phyloP scores from a whole-genome alignment of 148 eudicot species.

The Rhododendron ferrugineum region DNA sequence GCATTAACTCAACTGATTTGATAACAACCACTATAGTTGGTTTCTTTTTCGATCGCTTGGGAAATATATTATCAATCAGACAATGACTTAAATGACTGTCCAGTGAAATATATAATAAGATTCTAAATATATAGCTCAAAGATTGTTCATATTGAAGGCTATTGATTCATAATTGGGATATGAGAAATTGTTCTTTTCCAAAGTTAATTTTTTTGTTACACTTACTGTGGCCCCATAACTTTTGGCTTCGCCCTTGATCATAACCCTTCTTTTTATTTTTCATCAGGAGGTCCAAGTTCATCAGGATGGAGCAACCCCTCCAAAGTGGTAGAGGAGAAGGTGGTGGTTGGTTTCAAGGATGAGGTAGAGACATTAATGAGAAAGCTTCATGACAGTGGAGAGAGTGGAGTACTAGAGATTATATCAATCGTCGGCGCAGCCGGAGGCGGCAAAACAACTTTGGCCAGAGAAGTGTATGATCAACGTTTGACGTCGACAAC shows the following conservation, averaged over 20 bases:
- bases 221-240: neutral
- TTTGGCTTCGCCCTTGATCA: neutral
- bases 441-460: constrained; percentile 46
- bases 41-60: too few relatives aligned
- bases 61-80: too few relatives aligned
- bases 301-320: too few relatives aligned
- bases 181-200: neutral
- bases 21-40: too few relatives aligned
- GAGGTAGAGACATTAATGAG: constrained; percentile 14
- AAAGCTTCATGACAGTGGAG: constrained; percentile 7
- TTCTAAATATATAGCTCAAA: too few relatives aligned
- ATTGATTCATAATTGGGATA: neutral
- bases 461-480: constrained; percentile 17
- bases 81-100: too few relatives aligned
- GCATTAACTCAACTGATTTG: too few relatives aligned
- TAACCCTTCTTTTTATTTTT: too few relatives aligned
- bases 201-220: too few relatives aligned
- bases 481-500: constrained; percentile 6
- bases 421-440: constrained; percentile 35
- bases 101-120: too few relatives aligned
- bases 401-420: constrained; percentile 15
- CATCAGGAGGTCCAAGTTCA: too few relatives aligned
- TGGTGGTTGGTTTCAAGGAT: constrained; percentile 31
- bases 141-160: too few relatives aligned
- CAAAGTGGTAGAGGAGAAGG: constrained; percentile 9